These are phyloP conservation scores for Parathielavia hyrcaniae DNA, from an alignment of 495 filamentous ascomycete genomes.

Conservation along the genomic window DNA sequence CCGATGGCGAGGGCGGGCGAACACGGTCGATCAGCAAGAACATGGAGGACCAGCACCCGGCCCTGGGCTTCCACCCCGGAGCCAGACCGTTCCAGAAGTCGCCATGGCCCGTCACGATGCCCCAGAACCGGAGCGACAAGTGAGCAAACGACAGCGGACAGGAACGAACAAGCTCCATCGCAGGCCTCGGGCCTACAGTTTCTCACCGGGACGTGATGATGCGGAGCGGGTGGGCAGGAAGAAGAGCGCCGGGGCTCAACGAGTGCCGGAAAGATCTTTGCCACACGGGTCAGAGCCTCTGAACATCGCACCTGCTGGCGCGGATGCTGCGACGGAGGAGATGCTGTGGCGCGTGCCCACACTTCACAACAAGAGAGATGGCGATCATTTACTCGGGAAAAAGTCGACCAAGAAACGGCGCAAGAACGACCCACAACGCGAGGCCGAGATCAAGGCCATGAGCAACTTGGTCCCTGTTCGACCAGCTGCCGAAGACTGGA, in stretches of 20 bases:
- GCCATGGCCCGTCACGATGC: slow-evolving; percentile 8
- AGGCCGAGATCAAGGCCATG: slow-evolving; percentile 84
- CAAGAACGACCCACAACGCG: slow-evolving; percentile 63
- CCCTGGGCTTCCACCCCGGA: slow-evolving; percentile 31
- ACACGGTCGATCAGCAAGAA: slow-evolving; percentile 33
- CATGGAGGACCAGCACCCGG: slow-evolving; percentile 24
- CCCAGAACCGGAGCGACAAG: slow-evolving; percentile 19
- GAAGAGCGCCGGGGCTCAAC: slow-evolving; percentile 26
- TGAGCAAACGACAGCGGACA: slow-evolving; percentile 32
- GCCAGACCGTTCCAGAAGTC: slow-evolving; percentile 35
- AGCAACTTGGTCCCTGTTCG: slow-evolving; percentile 61
- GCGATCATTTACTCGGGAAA: slow-evolving; percentile 54
- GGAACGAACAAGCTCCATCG: slow-evolving; percentile 46
- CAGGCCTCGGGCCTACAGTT: slow-evolving; percentile 46
- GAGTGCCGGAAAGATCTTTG: slow-evolving; percentile 27
- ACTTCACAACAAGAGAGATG: slow-evolving; percentile 54
- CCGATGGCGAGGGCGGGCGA: slow-evolving; percentile 39
- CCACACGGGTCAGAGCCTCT: slow-evolving; percentile 7
- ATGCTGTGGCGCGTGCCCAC: slow-evolving; percentile 55
- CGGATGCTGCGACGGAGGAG: slow-evolving; percentile 31
- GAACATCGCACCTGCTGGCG: slow-evolving; percentile 16
- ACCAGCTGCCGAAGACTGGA: slow-evolving; percentile 48
- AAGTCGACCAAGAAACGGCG: slow-evolving; percentile 72
- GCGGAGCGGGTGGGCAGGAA: slow-evolving; percentile 35
- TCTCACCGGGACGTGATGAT: slow-evolving; percentile 48